Evolutionary conservation across 805 yeast species (phyloP).

Genomic region (Candida ipomoeae): DNA sequence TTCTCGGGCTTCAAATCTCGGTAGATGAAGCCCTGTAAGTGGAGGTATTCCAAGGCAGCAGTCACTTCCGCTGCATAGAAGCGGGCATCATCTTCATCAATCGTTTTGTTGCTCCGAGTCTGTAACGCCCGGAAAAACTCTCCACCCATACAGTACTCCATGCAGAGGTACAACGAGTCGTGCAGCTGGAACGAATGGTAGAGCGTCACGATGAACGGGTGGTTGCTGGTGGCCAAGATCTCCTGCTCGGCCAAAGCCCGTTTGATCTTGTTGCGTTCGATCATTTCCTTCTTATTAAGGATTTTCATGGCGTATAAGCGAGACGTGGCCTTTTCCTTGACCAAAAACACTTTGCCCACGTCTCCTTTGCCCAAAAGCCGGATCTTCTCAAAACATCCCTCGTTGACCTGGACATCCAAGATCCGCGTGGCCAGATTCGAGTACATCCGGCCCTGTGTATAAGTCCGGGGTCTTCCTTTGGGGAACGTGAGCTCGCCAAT

Average conservation of each 20-base stretch:
- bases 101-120: constrained; percentile 80
- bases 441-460: constrained; percentile 54
- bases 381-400: constrained; percentile 83
- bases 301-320: constrained; percentile 91
- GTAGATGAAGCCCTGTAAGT: constrained; percentile 94
- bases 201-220: constrained; percentile 93
- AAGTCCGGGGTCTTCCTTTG: constrained; percentile 35
- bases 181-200: constrained; percentile 95
- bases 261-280: constrained; percentile 88
- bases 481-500: constrained; percentile 39
- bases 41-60: constrained; percentile 93
- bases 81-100: constrained; percentile 81
- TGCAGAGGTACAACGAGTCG: constrained; percentile 85
- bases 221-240: constrained; percentile 89
- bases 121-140: constrained; percentile 96
- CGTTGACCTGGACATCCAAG: constrained; percentile 75
- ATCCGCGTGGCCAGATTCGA: constrained; percentile 71
- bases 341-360: constrained; percentile 94
- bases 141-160: constrained; percentile 99
- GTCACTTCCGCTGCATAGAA: constrained; percentile 96
- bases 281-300: constrained; percentile 86
- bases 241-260: constrained; percentile 96
- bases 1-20: constrained; percentile 97
- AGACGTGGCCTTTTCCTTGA: constrained; percentile 71
- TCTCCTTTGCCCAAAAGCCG: constrained; percentile 94